These are phyloP conservation scores for Fraxinus dipetala DNA, from an alignment of 305 asterid genomes.

Conservation along the genomic window DNA sequence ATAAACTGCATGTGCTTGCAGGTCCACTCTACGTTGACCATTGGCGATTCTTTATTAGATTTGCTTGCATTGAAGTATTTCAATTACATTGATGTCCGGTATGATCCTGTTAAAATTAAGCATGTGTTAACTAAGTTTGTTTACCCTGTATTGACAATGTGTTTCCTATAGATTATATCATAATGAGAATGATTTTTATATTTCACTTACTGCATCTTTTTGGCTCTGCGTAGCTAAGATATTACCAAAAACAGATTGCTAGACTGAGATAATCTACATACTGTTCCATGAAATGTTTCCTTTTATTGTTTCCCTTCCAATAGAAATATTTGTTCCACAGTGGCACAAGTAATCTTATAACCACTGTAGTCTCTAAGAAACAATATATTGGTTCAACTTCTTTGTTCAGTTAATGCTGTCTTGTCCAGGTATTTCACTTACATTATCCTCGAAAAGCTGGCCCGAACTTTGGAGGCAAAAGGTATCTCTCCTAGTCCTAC, in stretches of 20 bases:
- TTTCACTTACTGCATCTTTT: background rate
- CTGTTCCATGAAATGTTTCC: too few species aligned
- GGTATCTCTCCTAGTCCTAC: conserved; percentile 37
- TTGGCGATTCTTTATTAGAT: conserved; percentile 52
- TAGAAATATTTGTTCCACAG: background rate
- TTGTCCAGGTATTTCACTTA: conserved; percentile 64
- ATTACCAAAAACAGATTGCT: background rate
- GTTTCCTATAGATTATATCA: background rate
- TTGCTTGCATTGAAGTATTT: conserved; percentile 66
- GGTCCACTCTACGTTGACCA: conserved; percentile 52
- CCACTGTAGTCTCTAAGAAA: background rate
- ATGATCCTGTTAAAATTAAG: conserved; percentile 19
- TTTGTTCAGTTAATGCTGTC: conserved; percentile 16
- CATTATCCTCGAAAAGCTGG: conserved; percentile 63
- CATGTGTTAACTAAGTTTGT: conserved; percentile 4
- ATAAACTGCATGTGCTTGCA: conserved; percentile 22
- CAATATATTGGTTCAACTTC: background rate
- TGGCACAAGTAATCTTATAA: background rate
- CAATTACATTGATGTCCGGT: conserved; percentile 76
- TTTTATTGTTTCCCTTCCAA: background rate
- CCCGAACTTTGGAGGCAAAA: conserved; percentile 52
- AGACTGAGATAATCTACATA: background rate
- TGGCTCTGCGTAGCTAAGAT: background rate
- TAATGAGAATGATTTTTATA: background rate
- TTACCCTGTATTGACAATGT: background rate